Base-by-base conservation (phyloP, 2,329 filamentous ascomycete species). In the Aspergillus novoparasiticus region DNA sequence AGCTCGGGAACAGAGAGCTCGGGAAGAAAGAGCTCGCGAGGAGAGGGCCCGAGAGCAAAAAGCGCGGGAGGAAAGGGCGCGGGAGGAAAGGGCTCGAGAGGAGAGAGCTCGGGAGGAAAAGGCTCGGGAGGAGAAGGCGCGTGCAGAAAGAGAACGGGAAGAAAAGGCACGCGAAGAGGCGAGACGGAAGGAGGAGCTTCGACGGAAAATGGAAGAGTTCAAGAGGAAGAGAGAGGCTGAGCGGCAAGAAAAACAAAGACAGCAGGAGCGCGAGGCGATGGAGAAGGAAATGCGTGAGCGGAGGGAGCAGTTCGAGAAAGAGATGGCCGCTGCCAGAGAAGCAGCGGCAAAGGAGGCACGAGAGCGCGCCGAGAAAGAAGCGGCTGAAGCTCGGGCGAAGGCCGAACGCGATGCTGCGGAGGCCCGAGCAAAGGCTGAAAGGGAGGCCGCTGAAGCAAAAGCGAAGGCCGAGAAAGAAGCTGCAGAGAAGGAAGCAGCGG, bases 401-500 rank as follows among this genome's bases (percentile, higher is more conserved):
- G 67, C 73, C 78, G 64, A 69, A 68, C 36, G 76, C 76, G 54
- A 72, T 46, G 71, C 66, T 3, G 69, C 69, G 5, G 71, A 75
- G 54, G 72, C 71, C 10, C 67, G 64, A 39, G 72, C 62, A 21
- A 66, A 57, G 32, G 57, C 61, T 9, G 66, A 66, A 53, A 58
- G 50, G 21, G 69, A 74, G 48, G 74, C 71, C 23, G 75, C 72
- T 23, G 76, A 75, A 57, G 73, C 73, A 23, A 76, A 76, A 62
- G 74, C 73, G 28, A 74, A 70, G 48, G 74, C 74, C 3, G 75
- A 74, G 28, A 77, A 75, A 59, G 71, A 76, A 43, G 74, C 75
- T 90, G 73, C 74, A 2, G 90, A 95, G 72, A 92, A 96, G 80
- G 94, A 95, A 79, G 79, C 75, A 2, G 74, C 75, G 9, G 72